Evolutionary conservation across 306 rosid species (phyloP).

Genomic region (Glycine soja): DNA sequence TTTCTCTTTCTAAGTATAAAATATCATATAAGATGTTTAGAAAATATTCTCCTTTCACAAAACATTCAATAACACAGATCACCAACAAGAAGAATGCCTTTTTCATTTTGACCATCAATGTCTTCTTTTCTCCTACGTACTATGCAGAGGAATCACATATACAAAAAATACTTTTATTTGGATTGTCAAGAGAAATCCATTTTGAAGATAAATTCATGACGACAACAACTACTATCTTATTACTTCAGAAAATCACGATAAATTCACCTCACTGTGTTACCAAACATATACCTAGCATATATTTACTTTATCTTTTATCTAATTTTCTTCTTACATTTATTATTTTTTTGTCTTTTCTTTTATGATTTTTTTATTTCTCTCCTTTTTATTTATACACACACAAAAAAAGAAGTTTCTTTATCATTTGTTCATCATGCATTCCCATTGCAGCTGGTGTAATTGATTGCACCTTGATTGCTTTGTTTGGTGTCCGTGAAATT

Average conservation of each 20-base stretch:
- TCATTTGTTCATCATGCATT: not conserved
- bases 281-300: too few species aligned
- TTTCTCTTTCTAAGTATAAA: too few species aligned
- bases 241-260: too few species aligned
- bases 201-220: too few species aligned
- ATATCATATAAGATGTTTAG: too few species aligned
- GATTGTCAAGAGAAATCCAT: too few species aligned
- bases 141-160: not conserved
- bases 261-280: too few species aligned
- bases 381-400: not conserved
- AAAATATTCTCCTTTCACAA: not conserved
- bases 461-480: slow-evolving; percentile 13
- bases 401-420: not conserved
- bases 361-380: not conserved
- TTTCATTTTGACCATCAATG: not conserved
- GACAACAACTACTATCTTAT: too few species aligned
- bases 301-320: too few species aligned
- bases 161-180: too few species aligned
- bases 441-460: not conserved
- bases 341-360: too few species aligned
- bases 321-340: too few species aligned
- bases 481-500: slow-evolving; percentile 7
- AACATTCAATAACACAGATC: not conserved
- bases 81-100: not conserved
- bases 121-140: slow-evolving; percentile 4